Percentiles rank a stretch among this genome's conserved stretches.
Conservation (phyloP, 805 yeast genomes). For the Lipomyces yamadae region DNA sequence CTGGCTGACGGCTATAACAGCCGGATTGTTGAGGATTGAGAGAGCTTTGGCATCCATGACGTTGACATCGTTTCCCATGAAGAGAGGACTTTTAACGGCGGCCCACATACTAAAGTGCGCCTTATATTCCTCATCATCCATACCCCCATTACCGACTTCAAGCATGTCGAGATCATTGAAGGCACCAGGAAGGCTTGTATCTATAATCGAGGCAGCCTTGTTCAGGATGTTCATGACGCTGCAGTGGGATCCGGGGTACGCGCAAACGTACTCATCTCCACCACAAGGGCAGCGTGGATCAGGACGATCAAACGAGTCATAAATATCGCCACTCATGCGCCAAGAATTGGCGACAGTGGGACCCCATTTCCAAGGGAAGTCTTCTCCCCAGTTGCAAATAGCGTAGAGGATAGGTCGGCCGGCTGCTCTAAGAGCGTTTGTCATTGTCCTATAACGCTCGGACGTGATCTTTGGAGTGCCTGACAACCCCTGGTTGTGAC, state of each 20-base stretch:
- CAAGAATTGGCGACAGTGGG: conserved; percentile 44
- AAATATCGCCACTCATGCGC: conserved; percentile 45
- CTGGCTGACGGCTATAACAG: conserved; percentile 42
- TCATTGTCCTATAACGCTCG: conserved; percentile 36
- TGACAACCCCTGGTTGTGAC: conserved; percentile 21
- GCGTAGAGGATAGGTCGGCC: conserved; percentile 45
- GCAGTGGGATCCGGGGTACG: neutral
- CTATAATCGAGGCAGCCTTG: neutral
- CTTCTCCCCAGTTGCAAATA: conserved; percentile 47
- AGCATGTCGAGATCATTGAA: conserved; percentile 46
- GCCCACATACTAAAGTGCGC: conserved; percentile 46
- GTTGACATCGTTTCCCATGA: conserved; percentile 43
- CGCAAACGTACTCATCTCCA: neutral
- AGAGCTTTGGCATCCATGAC: conserved; percentile 38
- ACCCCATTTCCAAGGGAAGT: conserved; percentile 45
- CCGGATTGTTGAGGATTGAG: conserved; percentile 33
- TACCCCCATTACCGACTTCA: conserved; percentile 45
- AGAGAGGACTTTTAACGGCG: conserved; percentile 44
- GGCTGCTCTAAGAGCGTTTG: conserved; percentile 43
- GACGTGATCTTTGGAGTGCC: neutral
- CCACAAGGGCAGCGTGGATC: neutral
- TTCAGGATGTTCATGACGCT: neutral
- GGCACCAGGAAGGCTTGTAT: conserved; percentile 35
- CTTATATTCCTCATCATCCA: conserved; percentile 42
- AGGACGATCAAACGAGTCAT: neutral